Percentiles rank a stretch among this genome's conserved stretches.
Evolutionary conservation across 257 asterid genomes (phyloP).

Genomic region (Fraxinus anomala): DNA sequence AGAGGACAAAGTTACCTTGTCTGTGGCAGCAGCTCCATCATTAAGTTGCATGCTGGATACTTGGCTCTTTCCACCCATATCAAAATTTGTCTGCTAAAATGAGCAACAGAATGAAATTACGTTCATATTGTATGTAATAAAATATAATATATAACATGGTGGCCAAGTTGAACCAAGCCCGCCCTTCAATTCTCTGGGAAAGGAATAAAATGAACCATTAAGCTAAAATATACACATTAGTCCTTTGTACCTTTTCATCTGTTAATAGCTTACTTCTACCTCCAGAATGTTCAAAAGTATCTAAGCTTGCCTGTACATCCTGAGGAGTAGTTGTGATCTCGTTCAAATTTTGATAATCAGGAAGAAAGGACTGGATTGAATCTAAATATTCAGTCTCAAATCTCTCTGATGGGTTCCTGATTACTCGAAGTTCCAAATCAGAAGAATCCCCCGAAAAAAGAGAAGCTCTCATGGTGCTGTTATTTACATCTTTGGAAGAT

Average conservation of each 20-base stretch:
- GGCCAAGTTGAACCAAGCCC: background rate
- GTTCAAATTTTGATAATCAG: slow-evolving; percentile 43
- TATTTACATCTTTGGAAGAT: slow-evolving; percentile 62
- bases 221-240: slow-evolving; percentile 22
- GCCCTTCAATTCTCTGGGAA: background rate
- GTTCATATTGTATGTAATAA: background rate
- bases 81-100: slow-evolving; percentile 29
- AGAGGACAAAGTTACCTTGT: slow-evolving; percentile 27
- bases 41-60: slow-evolving; percentile 22
- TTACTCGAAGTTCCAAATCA: slow-evolving; percentile 46
- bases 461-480: slow-evolving; percentile 44
- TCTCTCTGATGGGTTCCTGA: slow-evolving; percentile 40
- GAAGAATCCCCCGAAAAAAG: slow-evolving; percentile 61
- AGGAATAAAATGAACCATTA: slow-evolving; percentile 11
- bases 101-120: slow-evolving; percentile 10
- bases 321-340: slow-evolving; percentile 42
- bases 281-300: slow-evolving; percentile 47
- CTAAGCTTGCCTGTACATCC: slow-evolving; percentile 60
- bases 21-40: slow-evolving; percentile 17
- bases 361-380: slow-evolving; percentile 42
- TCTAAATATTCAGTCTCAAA: slow-evolving; percentile 50
- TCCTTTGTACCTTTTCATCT: slow-evolving; percentile 58
- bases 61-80: slow-evolving; percentile 26
- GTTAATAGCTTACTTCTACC: slow-evolving; percentile 46
- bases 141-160: background rate